A percentile compares a stretch with the other conserved stretches of the same genome.
These are phyloP conservation scores for Trapa bicornis DNA, from an alignment of 345 rosid genomes.

Conservation along the genomic window DNA sequence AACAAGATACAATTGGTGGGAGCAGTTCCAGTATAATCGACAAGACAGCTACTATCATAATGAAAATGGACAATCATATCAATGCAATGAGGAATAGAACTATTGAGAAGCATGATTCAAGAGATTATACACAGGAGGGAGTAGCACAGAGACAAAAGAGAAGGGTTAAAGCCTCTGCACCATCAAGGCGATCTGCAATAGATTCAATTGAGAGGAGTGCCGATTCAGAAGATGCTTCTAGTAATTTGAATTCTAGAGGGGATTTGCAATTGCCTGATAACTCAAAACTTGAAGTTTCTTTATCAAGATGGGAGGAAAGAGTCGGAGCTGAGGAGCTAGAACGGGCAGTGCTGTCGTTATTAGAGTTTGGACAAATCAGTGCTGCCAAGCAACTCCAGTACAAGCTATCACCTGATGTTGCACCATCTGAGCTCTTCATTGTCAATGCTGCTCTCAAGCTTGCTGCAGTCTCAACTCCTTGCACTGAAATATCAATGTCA, in stretches of 20 bases:
- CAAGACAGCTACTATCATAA: conserved; percentile 67
- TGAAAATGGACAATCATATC: conserved; percentile 90
- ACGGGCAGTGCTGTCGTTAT: conserved; percentile 79
- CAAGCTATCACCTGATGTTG: conserved; percentile 65
- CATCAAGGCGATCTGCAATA: conserved; percentile 41
- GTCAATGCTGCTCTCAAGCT: conserved; percentile 74
- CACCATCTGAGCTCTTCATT: conserved; percentile 62
- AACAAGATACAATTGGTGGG: conserved; percentile 32
- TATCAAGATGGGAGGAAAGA: conserved; percentile 92
- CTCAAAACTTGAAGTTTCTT: conserved; percentile 47
- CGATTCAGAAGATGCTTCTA: conserved; percentile 49
- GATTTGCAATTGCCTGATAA: conserved; percentile 56
- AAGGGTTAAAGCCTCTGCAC: conserved; percentile 61
- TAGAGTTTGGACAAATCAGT: conserved; percentile 89
- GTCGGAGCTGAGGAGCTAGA: conserved; percentile 79
- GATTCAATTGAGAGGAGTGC: conserved; percentile 43
- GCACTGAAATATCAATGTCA: conserved; percentile 25
- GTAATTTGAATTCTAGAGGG: conserved; percentile 27
- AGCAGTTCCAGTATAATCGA: conserved; percentile 58
- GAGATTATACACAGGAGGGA: conserved; percentile 38
- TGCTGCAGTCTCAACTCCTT: conserved; percentile 60
- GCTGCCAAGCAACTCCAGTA: conserved; percentile 96
- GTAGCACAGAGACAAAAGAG: conserved; percentile 50
- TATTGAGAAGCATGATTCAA: conserved; percentile 52
- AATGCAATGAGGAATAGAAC: conserved; percentile 44